Conservation (phyloP, 176 grass and related monocot genomes). For the Oropetium thomaeum region DNA sequence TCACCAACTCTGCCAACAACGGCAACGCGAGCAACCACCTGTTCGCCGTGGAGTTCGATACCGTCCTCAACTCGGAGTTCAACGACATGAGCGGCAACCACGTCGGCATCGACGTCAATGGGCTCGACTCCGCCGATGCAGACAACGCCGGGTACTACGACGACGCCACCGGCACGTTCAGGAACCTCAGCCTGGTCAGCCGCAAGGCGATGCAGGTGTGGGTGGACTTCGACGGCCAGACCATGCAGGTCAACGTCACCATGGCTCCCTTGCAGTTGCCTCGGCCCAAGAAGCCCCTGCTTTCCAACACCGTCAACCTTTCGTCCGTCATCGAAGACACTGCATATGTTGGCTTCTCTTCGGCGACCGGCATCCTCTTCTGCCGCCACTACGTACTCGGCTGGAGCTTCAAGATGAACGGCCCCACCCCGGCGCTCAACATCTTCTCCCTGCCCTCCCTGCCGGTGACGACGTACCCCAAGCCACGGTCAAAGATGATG, state of each 20-base stretch:
- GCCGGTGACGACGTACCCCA: not conserved
- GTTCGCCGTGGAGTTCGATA: conserved; percentile 82
- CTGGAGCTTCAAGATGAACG: conserved; percentile 61
- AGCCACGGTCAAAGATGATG: not conserved
- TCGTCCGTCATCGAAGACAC: conserved; percentile 7
- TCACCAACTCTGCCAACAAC: conserved; percentile 47
- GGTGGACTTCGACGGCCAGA: too few species aligned
- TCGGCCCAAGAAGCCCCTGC: not conserved
- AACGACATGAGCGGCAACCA: conserved; percentile 25
- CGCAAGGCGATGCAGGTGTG: too few species aligned
- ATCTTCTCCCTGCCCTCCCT: conserved; percentile 46
- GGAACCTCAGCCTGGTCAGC: too few species aligned
- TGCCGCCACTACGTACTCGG: conserved; percentile 65
- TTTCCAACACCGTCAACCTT: not conserved
- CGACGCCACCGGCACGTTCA: too few species aligned
- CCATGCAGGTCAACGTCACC: too few species aligned
- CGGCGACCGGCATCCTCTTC: conserved; percentile 59
- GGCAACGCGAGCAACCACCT: conserved; percentile 72
- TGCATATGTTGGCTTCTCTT: conserved; percentile 74
- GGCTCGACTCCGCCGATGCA: too few species aligned
- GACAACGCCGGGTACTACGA: too few species aligned
- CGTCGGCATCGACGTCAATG: not conserved
- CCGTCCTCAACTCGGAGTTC: too few species aligned
- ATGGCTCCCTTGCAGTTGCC: not conserved
- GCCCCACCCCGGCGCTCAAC: conserved; percentile 52